These are phyloP conservation scores for Atkinsonella texensis DNA, from an alignment of 2,329 filamentous ascomycete genomes.

Conservation along the genomic window DNA sequence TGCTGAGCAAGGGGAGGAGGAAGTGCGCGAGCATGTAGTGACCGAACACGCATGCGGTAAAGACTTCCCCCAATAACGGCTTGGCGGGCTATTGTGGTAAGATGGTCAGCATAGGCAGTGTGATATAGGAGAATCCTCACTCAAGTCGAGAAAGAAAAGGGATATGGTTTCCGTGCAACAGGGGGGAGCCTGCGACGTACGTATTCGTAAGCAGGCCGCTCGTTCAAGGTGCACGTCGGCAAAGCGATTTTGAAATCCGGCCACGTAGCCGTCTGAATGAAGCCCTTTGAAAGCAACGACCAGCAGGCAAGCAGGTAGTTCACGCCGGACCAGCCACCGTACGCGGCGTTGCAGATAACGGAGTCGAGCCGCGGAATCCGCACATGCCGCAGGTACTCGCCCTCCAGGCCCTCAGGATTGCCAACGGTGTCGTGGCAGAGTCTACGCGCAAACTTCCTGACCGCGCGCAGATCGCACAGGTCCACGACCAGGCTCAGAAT, in stretches of 20 bases:
- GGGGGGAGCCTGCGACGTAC: slow-evolving; percentile 10
- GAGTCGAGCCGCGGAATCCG: slow-evolving; percentile 62
- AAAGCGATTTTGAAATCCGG: slow-evolving; percentile 62
- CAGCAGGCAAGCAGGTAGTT: slow-evolving; percentile 51
- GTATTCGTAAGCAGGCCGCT: slow-evolving; percentile 23
- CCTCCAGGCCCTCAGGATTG: slow-evolving; percentile 28
- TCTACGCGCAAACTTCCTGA: slow-evolving; percentile 36
- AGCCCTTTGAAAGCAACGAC: slow-evolving; percentile 43
- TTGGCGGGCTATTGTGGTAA: slow-evolving; percentile 30
- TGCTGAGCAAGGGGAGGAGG: slow-evolving; percentile 60
- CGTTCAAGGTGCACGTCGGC: slow-evolving; percentile 31
- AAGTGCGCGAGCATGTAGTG: slow-evolving; percentile 84
- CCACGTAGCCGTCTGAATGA: slow-evolving; percentile 59
- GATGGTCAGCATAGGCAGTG: background rate
- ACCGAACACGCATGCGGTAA: slow-evolving; percentile 87
- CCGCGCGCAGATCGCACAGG: slow-evolving; percentile 43
- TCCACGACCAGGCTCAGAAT: slow-evolving; percentile 47
- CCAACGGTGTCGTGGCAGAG: slow-evolving; percentile 32
- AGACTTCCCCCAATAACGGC: slow-evolving; percentile 65
- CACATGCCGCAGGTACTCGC: slow-evolving; percentile 29
- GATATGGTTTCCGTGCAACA: background rate
- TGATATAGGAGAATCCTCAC: background rate
- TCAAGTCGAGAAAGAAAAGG: background rate
- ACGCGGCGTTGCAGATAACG: slow-evolving; percentile 76
- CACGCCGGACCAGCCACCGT: slow-evolving; percentile 75